Evolutionary conservation across 331 rosid genomes (phyloP).

Genomic region (Acacia concinna): DNA sequence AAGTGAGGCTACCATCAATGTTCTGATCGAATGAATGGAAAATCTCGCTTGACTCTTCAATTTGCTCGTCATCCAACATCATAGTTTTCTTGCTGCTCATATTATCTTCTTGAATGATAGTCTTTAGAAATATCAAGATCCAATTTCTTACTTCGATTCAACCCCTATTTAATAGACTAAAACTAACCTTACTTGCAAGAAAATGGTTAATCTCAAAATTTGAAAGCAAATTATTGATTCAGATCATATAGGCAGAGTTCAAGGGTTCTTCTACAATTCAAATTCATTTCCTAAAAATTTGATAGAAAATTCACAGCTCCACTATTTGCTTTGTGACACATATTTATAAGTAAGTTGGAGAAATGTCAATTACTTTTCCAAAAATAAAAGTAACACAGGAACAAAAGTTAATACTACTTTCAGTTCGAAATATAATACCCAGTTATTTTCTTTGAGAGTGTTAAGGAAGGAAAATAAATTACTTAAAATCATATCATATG

Average conservation of each 20-base stretch:
- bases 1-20: constrained; percentile 88
- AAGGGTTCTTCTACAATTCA: background rate
- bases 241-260: background rate
- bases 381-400: too few relatives aligned
- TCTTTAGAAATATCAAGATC: background rate
- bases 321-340: too few relatives aligned
- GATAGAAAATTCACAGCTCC: background rate
- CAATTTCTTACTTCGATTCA: background rate
- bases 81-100: constrained; percentile 63
- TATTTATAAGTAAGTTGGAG: too few relatives aligned
- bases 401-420: too few relatives aligned
- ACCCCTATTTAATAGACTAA: background rate
- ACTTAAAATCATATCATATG: too few relatives aligned
- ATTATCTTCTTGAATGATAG: background rate
- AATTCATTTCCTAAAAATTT: background rate
- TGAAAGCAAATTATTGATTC: background rate
- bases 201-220: background rate
- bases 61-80: constrained; percentile 74
- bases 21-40: constrained; percentile 81
- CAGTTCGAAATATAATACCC: too few relatives aligned
- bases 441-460: too few relatives aligned
- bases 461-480: too few relatives aligned
- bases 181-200: background rate
- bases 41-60: constrained; percentile 70
- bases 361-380: too few relatives aligned